Evolutionary conservation across 2,329 filamentous ascomycete species (phyloP), one percentile per base, ranked within the genome.

Genomic region (Zasmidium angulare): DNA sequence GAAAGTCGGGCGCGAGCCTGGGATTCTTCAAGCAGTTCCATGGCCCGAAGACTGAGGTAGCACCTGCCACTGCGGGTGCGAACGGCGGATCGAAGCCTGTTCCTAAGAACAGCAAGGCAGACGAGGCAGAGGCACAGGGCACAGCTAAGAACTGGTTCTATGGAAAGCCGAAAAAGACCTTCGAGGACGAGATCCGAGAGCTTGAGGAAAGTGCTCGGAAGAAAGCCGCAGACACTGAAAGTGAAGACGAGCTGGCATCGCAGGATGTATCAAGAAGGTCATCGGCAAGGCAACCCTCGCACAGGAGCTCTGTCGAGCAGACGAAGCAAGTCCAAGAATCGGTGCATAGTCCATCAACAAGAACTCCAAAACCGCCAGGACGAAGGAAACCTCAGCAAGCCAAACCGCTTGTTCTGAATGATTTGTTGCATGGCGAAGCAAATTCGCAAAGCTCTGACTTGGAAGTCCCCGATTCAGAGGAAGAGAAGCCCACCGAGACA

Each of bases 131-230:
- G 12, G 11, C 49, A 9, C 9, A 50, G 14, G 48, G 49, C 9
- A 29, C 6, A 22, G 49, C 24, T 19, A 50, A 11, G 23, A 50
- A 50, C 59, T 55, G 40, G 47, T 20, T 49, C 58, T 31, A 58
- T 26, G 61, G 50, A 4, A 66, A 64, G 49, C 63, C 62, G 14
- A 71, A 68, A 61, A 68, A 66, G 58, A 72, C 71, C 1, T 69
- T 72, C 24, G 71, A 72, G 50, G 69, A 73, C 48, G 69, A 73
- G 61, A 72, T 73, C 23, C 65, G 63, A 20, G 68, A 71, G 31
- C 47, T 72, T 20, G 66, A 68, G 46, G 62, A 65, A 46, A 55
- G 63, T 24, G 68, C 71, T 24, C 64, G 62, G 19, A 58, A 64
- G 22, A 55, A 63, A 12, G 64, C 58, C 21, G 67, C 51, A 7